Base-by-base conservation (phyloP, 2,329 filamentous ascomycete species). In the Didymella lethalis region DNA sequence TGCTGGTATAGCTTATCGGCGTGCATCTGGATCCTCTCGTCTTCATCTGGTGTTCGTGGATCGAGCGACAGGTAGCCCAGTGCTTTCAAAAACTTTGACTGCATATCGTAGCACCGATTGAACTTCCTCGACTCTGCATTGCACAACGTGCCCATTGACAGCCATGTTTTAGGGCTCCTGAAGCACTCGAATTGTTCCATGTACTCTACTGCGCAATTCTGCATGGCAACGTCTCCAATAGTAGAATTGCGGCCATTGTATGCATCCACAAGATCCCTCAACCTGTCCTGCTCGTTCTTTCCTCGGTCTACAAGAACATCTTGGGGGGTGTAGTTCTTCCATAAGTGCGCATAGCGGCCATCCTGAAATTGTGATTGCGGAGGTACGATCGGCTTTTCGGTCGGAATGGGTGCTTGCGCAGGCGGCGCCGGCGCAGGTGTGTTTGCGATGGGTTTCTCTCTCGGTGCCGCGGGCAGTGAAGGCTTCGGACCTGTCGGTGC, bases 171-270 rank as follows among this genome's bases (percentile, higher is more conserved):
- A 28, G 93, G 93, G 54, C 84, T 82, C 69, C 85, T 85, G 83
- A 95, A 95, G 82, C 95, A 99, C 47, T 90, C 84, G 60, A 89
- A 88, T 82, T 96, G 89, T 58, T 89, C 89, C 73, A 92, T 84
- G 80, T 97, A 92, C 75, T 96, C 92, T 61, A 93, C 77, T 0
- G 92, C 90, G 78, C 95, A 99, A 76, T 98, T 99, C 80, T 99
- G 95, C 72, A 97, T 83, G 10, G 94, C 93, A 1, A 92, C 91
- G 41, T 85, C 84, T 29, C 91, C 91, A 62, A 98, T 91, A 54
- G 87, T 85, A 32, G 86, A 85, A 74, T 90, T 92, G 62, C 93
- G 88, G 73, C 91, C 87, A 76, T 97, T 96, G 84, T 89, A 96
- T 7, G 87, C 88, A 52, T 94, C 90, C 50, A 97, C 82, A 55